These are phyloP conservation scores for Salpingoeca rosetta DNA, from an alignment of 78 protist genomes.

Conservation along the genomic window DNA sequence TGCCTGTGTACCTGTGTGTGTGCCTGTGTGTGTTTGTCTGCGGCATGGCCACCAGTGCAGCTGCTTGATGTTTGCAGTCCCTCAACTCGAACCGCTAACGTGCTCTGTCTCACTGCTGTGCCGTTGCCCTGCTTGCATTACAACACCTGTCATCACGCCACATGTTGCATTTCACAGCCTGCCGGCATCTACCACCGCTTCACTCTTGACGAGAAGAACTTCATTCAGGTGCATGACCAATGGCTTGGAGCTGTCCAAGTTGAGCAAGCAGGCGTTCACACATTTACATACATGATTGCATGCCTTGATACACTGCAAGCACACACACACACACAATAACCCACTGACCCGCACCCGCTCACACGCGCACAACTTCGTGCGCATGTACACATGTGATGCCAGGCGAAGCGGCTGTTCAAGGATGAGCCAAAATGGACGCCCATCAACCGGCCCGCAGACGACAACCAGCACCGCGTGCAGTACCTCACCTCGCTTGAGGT, in stretches of 20 bases:
- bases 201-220: constrained; percentile 44
- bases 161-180: too few relatives aligned
- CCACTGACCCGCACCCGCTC: too few relatives aligned
- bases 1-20: too few relatives aligned
- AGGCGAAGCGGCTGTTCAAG: constrained; percentile 46
- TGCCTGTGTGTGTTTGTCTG: too few relatives aligned
- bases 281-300: constrained; percentile 24
- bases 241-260: not conserved
- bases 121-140: too few relatives aligned
- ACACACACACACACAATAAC: constrained; percentile 6
- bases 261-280: not conserved
- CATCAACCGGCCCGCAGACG: constrained; percentile 34
- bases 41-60: not conserved
- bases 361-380: too few relatives aligned
- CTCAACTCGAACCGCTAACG: too few relatives aligned
- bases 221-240: constrained; percentile 28
- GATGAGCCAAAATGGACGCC: constrained; percentile 57
- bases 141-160: too few relatives aligned
- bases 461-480: not conserved
- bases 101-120: too few relatives aligned
- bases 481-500: too few relatives aligned
- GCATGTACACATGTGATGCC: too few relatives aligned
- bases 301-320: not conserved
- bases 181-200: constrained; percentile 82
- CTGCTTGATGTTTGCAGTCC: not conserved